Conservation (phyloP, 192 early-diverging fungal genomes). For the Mortierella claussenii region DNA sequence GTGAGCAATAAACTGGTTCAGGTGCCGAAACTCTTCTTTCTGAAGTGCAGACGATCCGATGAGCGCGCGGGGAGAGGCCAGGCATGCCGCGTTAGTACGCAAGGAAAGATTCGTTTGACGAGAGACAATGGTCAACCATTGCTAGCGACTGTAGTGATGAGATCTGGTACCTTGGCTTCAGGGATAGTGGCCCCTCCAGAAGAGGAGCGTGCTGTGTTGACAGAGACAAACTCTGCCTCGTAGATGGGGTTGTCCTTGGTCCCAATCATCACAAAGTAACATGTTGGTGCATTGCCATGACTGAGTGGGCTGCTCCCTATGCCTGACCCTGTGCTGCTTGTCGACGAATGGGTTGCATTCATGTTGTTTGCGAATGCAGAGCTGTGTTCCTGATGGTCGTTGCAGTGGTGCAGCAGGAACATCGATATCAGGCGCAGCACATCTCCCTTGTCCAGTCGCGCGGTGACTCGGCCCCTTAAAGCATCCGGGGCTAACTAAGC, state of each 20-base stretch:
- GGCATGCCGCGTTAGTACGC: too few relatives aligned
- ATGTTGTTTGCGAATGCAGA: constrained; percentile 4
- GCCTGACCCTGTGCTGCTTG: constrained; percentile 51
- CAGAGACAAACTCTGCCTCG: constrained; percentile 85
- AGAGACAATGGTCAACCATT: too few relatives aligned
- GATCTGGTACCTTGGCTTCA: constrained; percentile 54
- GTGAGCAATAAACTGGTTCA: constrained; percentile 98
- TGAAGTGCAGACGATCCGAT: constrained; percentile 26
- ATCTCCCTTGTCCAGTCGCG: too few relatives aligned
- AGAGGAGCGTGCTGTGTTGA: constrained; percentile 56
- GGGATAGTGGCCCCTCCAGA: constrained; percentile 49
- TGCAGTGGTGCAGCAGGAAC: too few relatives aligned
- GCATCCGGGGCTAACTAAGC: too few relatives aligned
- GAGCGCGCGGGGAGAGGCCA: too few relatives aligned
- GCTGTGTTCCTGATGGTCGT: too few relatives aligned
- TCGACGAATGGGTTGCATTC: constrained; percentile 47
- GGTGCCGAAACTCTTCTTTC: constrained; percentile 85
- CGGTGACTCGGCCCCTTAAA: too few relatives aligned
- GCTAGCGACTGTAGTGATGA: too few relatives aligned
- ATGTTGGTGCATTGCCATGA: constrained; percentile 53
- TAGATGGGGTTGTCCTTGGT: constrained; percentile 96
- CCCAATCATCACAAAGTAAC: constrained; percentile 95
- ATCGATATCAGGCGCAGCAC: too few relatives aligned
- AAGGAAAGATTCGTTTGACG: too few relatives aligned
- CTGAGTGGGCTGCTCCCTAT: constrained; percentile 30